These are phyloP conservation scores for Aspergillus tamarii DNA, from an alignment of 2,329 filamentous ascomycete genomes.

Conservation along the genomic window DNA sequence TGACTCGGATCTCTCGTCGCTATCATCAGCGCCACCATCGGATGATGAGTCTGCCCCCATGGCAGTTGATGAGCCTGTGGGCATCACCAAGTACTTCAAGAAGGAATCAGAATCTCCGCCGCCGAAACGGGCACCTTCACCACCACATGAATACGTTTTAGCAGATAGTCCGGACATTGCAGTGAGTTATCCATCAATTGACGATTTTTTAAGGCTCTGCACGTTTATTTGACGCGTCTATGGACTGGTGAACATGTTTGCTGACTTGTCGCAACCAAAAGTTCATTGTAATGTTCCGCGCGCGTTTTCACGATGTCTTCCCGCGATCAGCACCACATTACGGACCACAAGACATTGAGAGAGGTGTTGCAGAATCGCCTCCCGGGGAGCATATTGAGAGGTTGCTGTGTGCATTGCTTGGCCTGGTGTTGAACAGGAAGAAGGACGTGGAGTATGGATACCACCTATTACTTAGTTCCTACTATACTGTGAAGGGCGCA, in stretches of 20 bases:
- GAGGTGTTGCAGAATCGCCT: constrained; percentile 74
- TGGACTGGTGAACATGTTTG: constrained; percentile 33
- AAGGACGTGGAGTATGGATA: constrained; percentile 92
- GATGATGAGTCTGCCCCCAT: constrained; percentile 58
- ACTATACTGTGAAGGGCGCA: constrained; percentile 1
- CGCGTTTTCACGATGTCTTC: constrained; percentile 87
- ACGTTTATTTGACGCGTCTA: constrained; percentile 31
- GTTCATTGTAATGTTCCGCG: constrained; percentile 98
- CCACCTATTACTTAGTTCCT: constrained; percentile 26
- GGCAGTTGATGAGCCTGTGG: constrained; percentile 44
- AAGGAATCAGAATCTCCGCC: constrained; percentile 59
- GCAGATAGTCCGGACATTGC: constrained; percentile 92
- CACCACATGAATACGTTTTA: constrained; percentile 84
- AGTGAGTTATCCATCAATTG: constrained; percentile 61
- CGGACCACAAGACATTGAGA: constrained; percentile 92
- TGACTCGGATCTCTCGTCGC: constrained; percentile 60
- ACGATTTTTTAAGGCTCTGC: constrained; percentile 40
- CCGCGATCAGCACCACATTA: constrained; percentile 85
- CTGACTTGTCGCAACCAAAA: constrained; percentile 49
- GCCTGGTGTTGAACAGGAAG: constrained; percentile 91
- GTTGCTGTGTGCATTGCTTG: constrained; percentile 85
- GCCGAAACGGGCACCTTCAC: constrained; percentile 81
- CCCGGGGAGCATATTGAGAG: constrained; percentile 86
- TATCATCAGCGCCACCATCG: constrained; percentile 62
- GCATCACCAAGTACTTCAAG: constrained; percentile 54